phyloP scores from a whole-genome alignment of 2,329 filamentous ascomycete genomes.

The Aphanoascus verrucosus region DNA sequence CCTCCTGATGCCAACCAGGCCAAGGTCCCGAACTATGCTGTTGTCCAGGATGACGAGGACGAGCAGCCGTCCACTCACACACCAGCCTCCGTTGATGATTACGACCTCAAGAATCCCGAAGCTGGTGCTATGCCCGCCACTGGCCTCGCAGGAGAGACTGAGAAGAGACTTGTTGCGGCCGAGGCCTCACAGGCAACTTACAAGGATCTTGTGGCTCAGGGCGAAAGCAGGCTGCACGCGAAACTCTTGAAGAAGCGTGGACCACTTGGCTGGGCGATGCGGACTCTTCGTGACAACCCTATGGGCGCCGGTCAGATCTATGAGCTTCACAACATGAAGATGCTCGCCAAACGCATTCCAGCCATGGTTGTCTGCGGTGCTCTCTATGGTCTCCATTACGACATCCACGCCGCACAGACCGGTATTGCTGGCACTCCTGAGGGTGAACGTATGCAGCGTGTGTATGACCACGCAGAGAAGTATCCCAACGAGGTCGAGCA shows the following conservation, averaged over 20 bases:
- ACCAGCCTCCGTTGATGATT: slow-evolving; percentile 17
- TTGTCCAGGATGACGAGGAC: slow-evolving; percentile 56
- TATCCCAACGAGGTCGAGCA: slow-evolving; percentile 62
- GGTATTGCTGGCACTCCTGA: slow-evolving; percentile 63
- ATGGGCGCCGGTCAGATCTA: slow-evolving; percentile 63
- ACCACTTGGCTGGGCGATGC: slow-evolving; percentile 75
- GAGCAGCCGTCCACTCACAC: slow-evolving; percentile 29
- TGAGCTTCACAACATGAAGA: slow-evolving; percentile 59
- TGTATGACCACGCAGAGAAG: slow-evolving; percentile 54
- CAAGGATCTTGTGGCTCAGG: slow-evolving; percentile 50
- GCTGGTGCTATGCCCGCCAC: slow-evolving; percentile 23
- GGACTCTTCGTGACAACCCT: slow-evolving; percentile 61
- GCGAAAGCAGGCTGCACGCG: slow-evolving; percentile 49
- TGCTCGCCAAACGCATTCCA: slow-evolving; percentile 54
- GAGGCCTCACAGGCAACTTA: slow-evolving; percentile 49
- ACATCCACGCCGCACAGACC: slow-evolving; percentile 66
- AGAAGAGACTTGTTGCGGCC: slow-evolving; percentile 32
- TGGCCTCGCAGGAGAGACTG: slow-evolving; percentile 18
- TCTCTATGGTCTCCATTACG: slow-evolving; percentile 69
- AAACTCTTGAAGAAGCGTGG: slow-evolving; percentile 53
- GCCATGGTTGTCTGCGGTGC: slow-evolving; percentile 52
- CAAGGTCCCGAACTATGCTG: slow-evolving; percentile 63
- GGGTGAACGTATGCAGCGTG: slow-evolving; percentile 57
- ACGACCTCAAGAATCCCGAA: slow-evolving; percentile 21
- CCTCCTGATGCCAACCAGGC: slow-evolving; percentile 45